phyloP scores from a whole-genome alignment of 179 eudicot species.

The Camellia oleifera region DNA sequence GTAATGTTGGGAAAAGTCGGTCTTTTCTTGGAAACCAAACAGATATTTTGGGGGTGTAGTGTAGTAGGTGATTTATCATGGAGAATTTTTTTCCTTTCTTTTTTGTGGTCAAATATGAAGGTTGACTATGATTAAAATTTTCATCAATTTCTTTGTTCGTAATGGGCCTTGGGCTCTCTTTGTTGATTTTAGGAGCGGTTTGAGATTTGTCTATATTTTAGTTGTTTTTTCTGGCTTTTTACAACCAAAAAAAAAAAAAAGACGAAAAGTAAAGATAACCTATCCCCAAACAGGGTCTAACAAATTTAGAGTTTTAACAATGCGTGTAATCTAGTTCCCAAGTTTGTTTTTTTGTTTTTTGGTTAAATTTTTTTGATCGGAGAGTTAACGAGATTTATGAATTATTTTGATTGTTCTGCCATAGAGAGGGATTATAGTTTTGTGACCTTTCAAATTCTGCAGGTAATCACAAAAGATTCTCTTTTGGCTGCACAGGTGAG shows the following conservation, averaged over 20 bases:
- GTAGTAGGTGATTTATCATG: neutral
- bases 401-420: neutral
- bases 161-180: too few species aligned
- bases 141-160: neutral
- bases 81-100: neutral
- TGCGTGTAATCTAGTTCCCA: neutral
- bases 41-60: neutral
- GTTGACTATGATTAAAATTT: neutral
- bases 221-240: too few species aligned
- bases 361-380: neutral
- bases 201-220: too few species aligned
- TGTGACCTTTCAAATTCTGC: neutral
- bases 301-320: neutral
- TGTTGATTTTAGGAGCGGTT: too few species aligned
- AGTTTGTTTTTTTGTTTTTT: neutral
- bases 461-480: conserved; percentile 72
- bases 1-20: neutral
- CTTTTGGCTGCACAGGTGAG: conserved; percentile 69
- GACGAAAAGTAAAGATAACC: too few species aligned
- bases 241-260: too few species aligned
- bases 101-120: neutral
- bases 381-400: neutral
- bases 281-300: too few species aligned
- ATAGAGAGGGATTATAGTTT: neutral
- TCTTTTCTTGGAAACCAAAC: neutral